Base-by-base conservation (phyloP, 768 basidiomycete genomes). In the Lanmaoa rubissima region DNA sequence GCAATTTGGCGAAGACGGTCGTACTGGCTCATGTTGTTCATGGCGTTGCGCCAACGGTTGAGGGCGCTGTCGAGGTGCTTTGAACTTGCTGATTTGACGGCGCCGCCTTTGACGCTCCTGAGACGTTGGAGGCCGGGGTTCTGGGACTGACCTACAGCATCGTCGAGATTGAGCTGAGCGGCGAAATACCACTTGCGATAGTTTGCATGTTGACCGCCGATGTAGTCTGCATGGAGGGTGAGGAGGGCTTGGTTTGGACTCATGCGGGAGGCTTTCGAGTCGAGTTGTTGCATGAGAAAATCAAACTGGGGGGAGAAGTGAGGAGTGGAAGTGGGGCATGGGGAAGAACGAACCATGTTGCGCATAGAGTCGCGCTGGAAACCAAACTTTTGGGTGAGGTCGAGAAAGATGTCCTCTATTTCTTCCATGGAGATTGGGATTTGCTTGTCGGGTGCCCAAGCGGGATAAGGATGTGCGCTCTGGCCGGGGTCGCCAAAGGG, bases 161-260 rank as follows among this genome's bases (percentile, higher is more conserved):
- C 97, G 76, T 99, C 97, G 55, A 99, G 88, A 72, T 98, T 96
- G 72, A 99, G 90, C 71, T 99, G 97, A 13, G 96, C 94, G 38
- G 97, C 97, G 72, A 98, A 99, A 72, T 99, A 99, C 97, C 97
- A 98, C 75, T 98, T 98, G 72, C 97, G 90, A 74, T 98, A 98
- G 78, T 98, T 98, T 64, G 97, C 97, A 69, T 98, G 91, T 68
- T 94, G 92, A 45, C 97, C 97, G 54, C 97, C 97, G 58, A 99
- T 98, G 74, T 98, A 99, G 74, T 99, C 96, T 51, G 96, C 96
- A 70, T 99, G 97, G 24, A 99, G 82, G 38, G 97, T 98, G 60
- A 97, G 81, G 45, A 99, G 83, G 3, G 97, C 97, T 67, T 98
- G 95, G 70, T 90, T 90, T 12, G 97, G 94, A 9, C 91, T 85